phyloP scores from a whole-genome alignment of 2,329 filamentous ascomycete species.

The Trichoderma semiorbis region DNA sequence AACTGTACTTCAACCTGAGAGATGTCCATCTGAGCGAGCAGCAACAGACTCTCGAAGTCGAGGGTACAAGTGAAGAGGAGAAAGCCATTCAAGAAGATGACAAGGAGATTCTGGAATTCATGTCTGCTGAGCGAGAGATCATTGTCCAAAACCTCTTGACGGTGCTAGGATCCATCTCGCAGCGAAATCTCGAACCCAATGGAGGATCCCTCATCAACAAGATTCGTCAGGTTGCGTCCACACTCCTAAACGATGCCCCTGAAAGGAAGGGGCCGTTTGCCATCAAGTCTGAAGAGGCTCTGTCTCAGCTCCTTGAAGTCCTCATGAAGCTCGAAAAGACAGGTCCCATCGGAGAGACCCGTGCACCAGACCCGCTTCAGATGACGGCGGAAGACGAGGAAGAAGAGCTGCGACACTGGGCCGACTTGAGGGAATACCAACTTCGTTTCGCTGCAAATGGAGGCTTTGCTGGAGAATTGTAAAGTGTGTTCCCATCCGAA shows the following conservation, averaged over 20 bases:
- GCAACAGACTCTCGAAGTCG: constrained; percentile 31
- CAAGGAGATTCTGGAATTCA: constrained; percentile 56
- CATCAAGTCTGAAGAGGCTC: constrained; percentile 63
- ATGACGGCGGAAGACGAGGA: constrained; percentile 64
- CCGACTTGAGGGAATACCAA: constrained; percentile 75
- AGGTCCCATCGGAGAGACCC: constrained; percentile 36
- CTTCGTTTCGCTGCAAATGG: constrained; percentile 65
- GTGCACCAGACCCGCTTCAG: constrained; percentile 31
- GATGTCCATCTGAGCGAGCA: constrained; percentile 58
- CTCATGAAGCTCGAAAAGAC: constrained; percentile 70
- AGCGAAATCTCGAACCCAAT: constrained; percentile 79
- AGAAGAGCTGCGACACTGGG: constrained; percentile 73
- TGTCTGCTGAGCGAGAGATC: constrained; percentile 73
- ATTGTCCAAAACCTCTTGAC: constrained; percentile 76
- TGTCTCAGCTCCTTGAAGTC: constrained; percentile 70
- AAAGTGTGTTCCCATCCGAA: background rate
- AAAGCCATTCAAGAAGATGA: constrained; percentile 40
- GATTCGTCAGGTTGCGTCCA: constrained; percentile 79
- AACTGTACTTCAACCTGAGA: constrained; percentile 76
- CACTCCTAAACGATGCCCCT: constrained; percentile 61
- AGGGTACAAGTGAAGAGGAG: constrained; percentile 35
- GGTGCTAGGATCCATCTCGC: constrained; percentile 72
- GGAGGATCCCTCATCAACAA: constrained; percentile 69
- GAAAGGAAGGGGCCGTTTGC: constrained; percentile 51
- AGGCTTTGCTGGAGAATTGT: constrained; percentile 41